Evolutionary conservation across 176 grass and related monocot genomes (phyloP), one percentile per base, ranked within the genome.

Genomic region (Aegilops sharonensis): DNA sequence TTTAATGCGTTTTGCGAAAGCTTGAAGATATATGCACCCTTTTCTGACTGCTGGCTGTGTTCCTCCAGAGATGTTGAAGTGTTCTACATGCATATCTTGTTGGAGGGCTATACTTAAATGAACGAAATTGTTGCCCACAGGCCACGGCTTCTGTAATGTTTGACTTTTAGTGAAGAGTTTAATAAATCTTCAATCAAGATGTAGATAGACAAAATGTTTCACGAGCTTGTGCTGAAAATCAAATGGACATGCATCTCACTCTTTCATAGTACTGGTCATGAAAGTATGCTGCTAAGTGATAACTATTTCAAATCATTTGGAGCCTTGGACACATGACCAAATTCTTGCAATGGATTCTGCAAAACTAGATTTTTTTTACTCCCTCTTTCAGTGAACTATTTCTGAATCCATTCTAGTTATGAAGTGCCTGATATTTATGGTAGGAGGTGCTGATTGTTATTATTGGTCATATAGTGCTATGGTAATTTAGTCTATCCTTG

Each of bases 351-450:
- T 75, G 8, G 34, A 65, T 59, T 11, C 9, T 7, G 21, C 34
- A 42, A 52, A 23, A 39, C 5, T 72, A 65, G 18, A 36, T 29
- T 6, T 24, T 24, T 88, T 56, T 68, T 40, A 11, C 4, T 12
- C 3, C 68, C 47, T 63, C 11, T 45, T 60, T 81, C 15, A 76
- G 3, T 45, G 5, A 60, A 39, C 15, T 76, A 35, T 21, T 78
- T 1, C 3, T 23, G 60, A 48, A 39, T 75, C 7, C 14, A 77
- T 52, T 39, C 29, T 81, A 25, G 31, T 77, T 77, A 24, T 12
- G 10, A 15, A 48, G 48, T 23, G 31, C 40, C 50, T 86, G 21
- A 11, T 76, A 60, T 82, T 90, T 86, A 56, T 90, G 37, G 29
- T 63, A 77, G 50, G 15, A 77, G 74, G 18, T 77, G 25, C 4